phyloP scores from a whole-genome alignment of 495 filamentous ascomycete genomes.

The Tuber brumale region DNA sequence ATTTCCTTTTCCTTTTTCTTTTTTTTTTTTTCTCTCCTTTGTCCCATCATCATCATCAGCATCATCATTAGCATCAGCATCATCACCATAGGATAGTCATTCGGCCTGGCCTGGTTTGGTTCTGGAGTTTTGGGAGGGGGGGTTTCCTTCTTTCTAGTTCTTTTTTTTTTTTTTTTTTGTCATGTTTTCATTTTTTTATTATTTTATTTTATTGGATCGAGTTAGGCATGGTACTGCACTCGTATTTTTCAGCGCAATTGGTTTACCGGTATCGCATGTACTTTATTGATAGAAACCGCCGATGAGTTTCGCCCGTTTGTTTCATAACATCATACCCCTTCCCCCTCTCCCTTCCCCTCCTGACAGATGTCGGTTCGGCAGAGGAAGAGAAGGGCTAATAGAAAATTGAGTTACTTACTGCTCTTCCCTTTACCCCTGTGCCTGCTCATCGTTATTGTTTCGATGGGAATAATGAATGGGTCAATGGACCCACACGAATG shows the following conservation, averaged over 20 bases:
- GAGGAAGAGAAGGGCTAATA: background rate
- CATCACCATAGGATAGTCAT: background rate
- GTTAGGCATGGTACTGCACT: background rate
- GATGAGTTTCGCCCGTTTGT: conserved; percentile 1
- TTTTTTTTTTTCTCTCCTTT: background rate
- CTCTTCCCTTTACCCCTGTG: background rate
- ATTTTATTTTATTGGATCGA: background rate
- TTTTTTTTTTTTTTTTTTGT: background rate
- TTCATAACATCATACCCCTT: conserved; percentile 1
- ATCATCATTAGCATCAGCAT: background rate
- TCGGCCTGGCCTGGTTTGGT: background rate
- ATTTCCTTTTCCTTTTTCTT: background rate
- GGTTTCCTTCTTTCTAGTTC: background rate
- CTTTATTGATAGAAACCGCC: background rate
- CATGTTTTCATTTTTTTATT: background rate
- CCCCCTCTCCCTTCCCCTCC: background rate
- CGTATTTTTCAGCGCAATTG: background rate
- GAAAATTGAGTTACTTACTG: background rate
- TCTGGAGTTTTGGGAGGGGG: background rate
- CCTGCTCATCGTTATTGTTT: background rate
- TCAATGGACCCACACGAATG: background rate
- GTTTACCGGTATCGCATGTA: background rate
- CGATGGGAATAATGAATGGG: background rate
- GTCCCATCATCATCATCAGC: background rate
- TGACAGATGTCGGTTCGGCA: background rate